These are phyloP conservation scores for Phaeosphaeriaceae sp. DNA, from an alignment of 2,329 filamentous ascomycete genomes.

Conservation along the genomic window DNA sequence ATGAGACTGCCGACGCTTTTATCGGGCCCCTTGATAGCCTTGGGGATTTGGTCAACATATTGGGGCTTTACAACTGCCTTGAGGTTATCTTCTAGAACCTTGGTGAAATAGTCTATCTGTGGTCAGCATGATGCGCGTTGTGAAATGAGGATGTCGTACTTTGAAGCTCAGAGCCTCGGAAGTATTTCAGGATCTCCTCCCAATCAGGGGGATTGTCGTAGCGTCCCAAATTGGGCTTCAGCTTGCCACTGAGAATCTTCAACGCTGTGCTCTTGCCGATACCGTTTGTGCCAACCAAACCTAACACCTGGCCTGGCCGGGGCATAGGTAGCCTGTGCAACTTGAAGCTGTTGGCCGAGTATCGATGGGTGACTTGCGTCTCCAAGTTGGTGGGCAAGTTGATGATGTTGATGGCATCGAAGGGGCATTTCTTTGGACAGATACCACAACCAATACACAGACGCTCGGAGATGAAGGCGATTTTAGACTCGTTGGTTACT, in stretches of 20 bases:
- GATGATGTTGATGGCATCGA: conserved; percentile 99
- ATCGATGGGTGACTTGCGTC: conserved; percentile 96
- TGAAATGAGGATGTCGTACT: conserved; percentile 63
- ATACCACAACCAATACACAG: conserved; percentile 99
- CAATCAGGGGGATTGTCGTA: conserved; percentile 98
- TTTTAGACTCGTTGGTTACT: conserved; percentile 84
- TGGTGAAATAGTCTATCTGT: conserved; percentile 89
- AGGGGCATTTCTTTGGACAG: conserved; percentile 98
- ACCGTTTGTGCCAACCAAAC: conserved; percentile 98
- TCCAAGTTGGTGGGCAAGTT: conserved; percentile 99
- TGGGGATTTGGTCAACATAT: conserved; percentile 98
- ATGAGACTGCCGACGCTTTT: conserved; percentile 83
- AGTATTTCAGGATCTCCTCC: conserved; percentile 99
- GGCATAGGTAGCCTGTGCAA: conserved; percentile 96
- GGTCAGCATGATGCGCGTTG: conserved; percentile 24
- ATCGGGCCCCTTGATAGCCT: conserved; percentile 81
- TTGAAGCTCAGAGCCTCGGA: conserved; percentile 95
- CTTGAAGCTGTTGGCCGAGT: conserved; percentile 99
- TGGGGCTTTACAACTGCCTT: conserved; percentile 99
- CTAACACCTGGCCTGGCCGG: conserved; percentile 90
- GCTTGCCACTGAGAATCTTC: conserved; percentile 97
- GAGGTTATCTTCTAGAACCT: conserved; percentile 93
- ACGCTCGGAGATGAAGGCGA: conserved; percentile 96
- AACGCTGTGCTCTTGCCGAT: conserved; percentile 99
- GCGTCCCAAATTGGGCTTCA: conserved; percentile 95